These are phyloP conservation scores for Amaranthus palmeri DNA, from an alignment of 148 eudicot species.

Conservation along the genomic window DNA sequence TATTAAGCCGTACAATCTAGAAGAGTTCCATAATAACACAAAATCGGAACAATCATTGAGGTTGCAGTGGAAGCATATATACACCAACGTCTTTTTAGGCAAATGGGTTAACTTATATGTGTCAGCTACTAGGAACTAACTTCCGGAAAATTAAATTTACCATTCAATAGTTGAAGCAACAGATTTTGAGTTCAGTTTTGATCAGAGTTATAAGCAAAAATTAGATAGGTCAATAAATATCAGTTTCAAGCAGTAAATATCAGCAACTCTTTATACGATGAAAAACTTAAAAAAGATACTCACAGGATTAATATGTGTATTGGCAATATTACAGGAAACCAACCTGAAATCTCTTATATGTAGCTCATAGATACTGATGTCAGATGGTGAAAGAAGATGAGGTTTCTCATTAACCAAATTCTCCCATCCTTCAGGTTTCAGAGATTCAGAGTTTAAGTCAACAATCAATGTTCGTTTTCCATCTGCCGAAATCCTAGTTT, in stretches of 20 bases:
- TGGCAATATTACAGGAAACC: not conserved
- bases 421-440: constrained; percentile 91
- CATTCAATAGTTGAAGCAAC: not conserved
- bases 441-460: constrained; percentile 59
- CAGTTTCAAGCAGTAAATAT: no score
- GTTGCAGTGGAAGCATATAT: not conserved
- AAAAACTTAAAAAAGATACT: no score
- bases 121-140: not conserved
- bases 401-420: constrained; percentile 72
- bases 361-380: constrained; percentile 86
- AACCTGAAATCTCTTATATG: constrained; percentile 98
- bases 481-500: constrained; percentile 68
- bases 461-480: constrained; percentile 71
- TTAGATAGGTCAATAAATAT: no score
- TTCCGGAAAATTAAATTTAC: not conserved
- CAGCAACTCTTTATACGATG: no score
- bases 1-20: not conserved
- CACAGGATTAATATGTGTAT: not conserved
- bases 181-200: no score
- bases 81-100: not conserved
- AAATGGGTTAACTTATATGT: not conserved
- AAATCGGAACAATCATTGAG: constrained; percentile 2
- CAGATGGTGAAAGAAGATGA: constrained; percentile 60
- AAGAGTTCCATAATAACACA: not conserved
- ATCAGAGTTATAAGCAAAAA: no score